Evolutionary conservation across 371 early-diverging fungal species (phyloP).

Genomic region (Aphelidium insulamus): DNA sequence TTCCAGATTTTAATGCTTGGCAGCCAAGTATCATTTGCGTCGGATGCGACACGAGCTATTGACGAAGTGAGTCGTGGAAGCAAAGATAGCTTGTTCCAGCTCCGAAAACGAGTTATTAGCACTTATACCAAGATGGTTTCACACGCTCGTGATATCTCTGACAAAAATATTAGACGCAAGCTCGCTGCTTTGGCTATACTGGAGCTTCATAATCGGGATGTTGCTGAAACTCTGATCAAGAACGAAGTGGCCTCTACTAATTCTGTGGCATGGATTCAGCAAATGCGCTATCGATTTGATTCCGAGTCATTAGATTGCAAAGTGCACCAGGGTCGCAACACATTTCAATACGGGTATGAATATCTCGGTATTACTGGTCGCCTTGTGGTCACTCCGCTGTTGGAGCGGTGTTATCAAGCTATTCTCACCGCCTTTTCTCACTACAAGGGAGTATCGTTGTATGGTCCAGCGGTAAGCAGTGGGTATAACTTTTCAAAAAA

Average conservation of each 20-base stretch:
- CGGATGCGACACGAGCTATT: constrained; percentile 20
- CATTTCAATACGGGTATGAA: constrained; percentile 20
- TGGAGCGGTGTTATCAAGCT: constrained; percentile 28
- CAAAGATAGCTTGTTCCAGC: constrained; percentile 17
- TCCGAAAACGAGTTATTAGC: constrained; percentile 24
- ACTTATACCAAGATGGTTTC: constrained; percentile 24
- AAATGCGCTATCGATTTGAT: constrained; percentile 26
- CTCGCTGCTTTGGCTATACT: constrained; percentile 22
- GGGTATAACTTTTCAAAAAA: too few relatives aligned
- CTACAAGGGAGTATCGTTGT: constrained; percentile 21
- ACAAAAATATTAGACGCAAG: constrained; percentile 22
- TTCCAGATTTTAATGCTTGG: constrained; percentile 22
- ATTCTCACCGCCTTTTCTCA: constrained; percentile 24
- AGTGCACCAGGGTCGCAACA: constrained; percentile 24
- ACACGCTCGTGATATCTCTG: constrained; percentile 15
- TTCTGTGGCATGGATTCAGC: constrained; percentile 25
- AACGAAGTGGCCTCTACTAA: constrained; percentile 14
- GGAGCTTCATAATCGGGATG: constrained; percentile 30
- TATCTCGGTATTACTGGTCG: constrained; percentile 20
- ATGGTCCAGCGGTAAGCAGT: constrained; percentile 29
- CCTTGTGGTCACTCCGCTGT: constrained; percentile 28
- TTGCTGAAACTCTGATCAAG: constrained; percentile 22
- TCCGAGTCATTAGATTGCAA: constrained; percentile 24
- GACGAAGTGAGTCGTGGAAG: constrained; percentile 22
- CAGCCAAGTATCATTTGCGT: constrained; percentile 23